Conservation (phyloP, 306 rosid genomes). For the Alnus glutinosa region DNA sequence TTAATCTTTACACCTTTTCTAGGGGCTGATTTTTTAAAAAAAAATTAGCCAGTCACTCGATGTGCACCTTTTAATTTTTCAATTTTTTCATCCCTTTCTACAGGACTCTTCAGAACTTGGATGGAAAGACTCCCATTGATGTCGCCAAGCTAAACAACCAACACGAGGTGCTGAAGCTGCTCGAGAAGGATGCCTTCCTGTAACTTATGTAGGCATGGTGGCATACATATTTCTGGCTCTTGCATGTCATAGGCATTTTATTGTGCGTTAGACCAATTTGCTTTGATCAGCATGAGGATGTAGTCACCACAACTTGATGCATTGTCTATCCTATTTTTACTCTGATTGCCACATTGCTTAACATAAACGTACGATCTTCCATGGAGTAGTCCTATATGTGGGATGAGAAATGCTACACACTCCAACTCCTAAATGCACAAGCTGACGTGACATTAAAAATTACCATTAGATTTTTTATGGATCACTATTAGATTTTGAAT, state of each 20-base stretch:
- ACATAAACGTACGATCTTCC: slow-evolving; percentile 13
- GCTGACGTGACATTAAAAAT: too few relatives aligned
- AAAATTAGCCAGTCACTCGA: not conserved
- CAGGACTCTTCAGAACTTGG: slow-evolving; percentile 97
- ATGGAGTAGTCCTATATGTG: slow-evolving; percentile 8
- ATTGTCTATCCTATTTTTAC: not conserved
- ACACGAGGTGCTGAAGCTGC: slow-evolving; percentile 84
- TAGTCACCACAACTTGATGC: slow-evolving; percentile 22
- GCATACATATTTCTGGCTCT: slow-evolving; percentile 8
- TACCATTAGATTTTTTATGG: too few relatives aligned
- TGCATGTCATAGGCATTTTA: slow-evolving; percentile 13
- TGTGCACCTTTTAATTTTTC: not conserved
- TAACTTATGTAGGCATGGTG: slow-evolving; percentile 27
- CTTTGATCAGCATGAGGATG: slow-evolving; percentile 33
- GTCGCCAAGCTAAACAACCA: slow-evolving; percentile 98
- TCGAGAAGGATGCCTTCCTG: slow-evolving; percentile 95
- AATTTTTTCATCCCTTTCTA: slow-evolving; percentile 25
- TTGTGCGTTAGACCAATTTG: slow-evolving; percentile 22
- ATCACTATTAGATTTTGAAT: too few relatives aligned
- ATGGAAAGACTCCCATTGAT: slow-evolving; percentile 95
- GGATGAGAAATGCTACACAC: not conserved
- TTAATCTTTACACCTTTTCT: not conserved
- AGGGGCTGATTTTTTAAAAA: not conserved
- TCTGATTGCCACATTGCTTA: slow-evolving; percentile 23
- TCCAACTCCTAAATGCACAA: too few relatives aligned